Evolutionary conservation across 2,329 filamentous ascomycete genomes (phyloP), one percentile per base, ranked within the genome.

Genomic region (Cladosporium velox): DNA sequence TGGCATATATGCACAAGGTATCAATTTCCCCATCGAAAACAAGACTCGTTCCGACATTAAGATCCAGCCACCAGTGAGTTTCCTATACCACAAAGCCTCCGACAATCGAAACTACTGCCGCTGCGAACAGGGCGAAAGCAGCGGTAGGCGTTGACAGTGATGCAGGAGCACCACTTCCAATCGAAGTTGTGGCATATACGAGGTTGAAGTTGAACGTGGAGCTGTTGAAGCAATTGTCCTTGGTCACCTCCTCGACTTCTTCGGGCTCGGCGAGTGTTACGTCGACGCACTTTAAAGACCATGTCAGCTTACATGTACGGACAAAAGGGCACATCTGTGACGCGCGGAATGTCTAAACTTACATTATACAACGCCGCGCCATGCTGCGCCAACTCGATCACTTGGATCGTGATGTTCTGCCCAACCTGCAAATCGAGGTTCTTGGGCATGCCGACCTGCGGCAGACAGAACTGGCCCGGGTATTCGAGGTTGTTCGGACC

Each of bases 401-500:
- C 79, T 76, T 97, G 93, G 66, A 97, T 95, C 0, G 93, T 97
- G 28, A 92, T 93, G 75, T 91, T 89, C 80, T 97, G 91, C n/a
- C 95, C 95, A 0, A 89, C 81, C 59, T 91, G 88, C 57, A 92
- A 90, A 0, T 80, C 87, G 54, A 88, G 81, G 72, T 91, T 90
- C 6, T 82, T 83, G 0, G 95, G 95, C 49, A 98, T 81, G 1
- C 93, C 91, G 0, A 98, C 89, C 77, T 97, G 93, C 0, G 93
- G 93, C 57, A 98, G 81, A 76, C 95, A 99, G 74, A 98, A 88
- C 3, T 89, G 91, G 68, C 93, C 94, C 2, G 59, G 24, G 77
- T 93, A 99, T n/a, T 91, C 88, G 66, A 89, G 85, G 78, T 93
- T 95, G 52, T 85, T 86, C 1, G 94, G 93, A 0, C 94, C 94